phyloP scores from a whole-genome alignment of 805 yeast genomes.

The Wickerhamiella dianesei region DNA sequence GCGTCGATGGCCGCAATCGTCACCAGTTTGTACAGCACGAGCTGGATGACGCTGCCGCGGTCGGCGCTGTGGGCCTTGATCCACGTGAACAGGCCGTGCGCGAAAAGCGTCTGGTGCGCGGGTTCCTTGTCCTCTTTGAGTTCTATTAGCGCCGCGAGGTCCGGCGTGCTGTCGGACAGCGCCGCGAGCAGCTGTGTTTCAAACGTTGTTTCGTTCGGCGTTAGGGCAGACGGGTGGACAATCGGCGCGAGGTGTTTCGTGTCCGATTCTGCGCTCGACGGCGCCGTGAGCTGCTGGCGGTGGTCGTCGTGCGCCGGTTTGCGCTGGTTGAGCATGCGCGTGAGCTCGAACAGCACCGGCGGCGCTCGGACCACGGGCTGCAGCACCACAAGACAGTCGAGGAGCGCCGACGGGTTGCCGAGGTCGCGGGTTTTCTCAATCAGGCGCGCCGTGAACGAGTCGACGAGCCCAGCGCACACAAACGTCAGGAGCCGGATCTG shows the following conservation, averaged over 20 bases:
- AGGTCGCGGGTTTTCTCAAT: neutral
- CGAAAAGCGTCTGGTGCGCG: neutral
- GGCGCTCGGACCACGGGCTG: constrained; percentile 1
- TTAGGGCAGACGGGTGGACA: neutral
- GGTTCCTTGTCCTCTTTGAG: constrained; percentile 11
- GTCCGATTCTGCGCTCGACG: neutral
- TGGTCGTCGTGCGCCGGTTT: neutral
- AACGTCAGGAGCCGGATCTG: constrained; percentile 12
- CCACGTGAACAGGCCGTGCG: constrained; percentile 4
- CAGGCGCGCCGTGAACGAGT: constrained; percentile 4
- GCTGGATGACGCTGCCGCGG: constrained; percentile 8
- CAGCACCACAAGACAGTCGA: neutral
- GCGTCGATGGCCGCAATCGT: constrained; percentile 5
- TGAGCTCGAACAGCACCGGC: neutral
- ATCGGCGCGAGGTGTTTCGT: neutral
- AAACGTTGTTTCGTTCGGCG: neutral
- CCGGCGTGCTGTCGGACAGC: constrained; percentile 10
- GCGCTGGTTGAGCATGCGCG: neutral
- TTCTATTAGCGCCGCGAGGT: constrained; percentile 6
- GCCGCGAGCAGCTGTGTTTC: constrained; percentile 7
- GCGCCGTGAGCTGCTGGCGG: neutral
- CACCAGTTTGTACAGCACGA: constrained; percentile 10
- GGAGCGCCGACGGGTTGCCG: neutral
- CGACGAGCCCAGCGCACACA: constrained; percentile 8
- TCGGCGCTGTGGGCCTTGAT: constrained; percentile 7